Conservation (phyloP, 1,139 yeast species). For the Taphrina wiesneri region DNA sequence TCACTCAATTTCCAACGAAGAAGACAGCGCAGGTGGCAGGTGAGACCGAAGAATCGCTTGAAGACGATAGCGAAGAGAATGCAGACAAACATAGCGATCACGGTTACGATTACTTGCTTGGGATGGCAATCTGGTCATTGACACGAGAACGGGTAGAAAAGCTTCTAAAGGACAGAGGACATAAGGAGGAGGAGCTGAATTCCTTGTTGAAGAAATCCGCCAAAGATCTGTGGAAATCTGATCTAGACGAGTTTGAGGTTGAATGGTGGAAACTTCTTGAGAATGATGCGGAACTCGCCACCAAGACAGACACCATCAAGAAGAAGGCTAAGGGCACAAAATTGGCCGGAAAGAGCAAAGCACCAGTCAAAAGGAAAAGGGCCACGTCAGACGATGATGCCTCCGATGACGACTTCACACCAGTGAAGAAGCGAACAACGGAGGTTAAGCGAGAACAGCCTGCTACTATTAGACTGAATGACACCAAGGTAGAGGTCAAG, state of each 20-base stretch:
- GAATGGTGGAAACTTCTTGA: slow-evolving; percentile 67
- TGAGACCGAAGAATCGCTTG: slow-evolving; percentile 37
- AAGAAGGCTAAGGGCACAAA: slow-evolving; percentile 28
- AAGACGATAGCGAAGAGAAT: slow-evolving; percentile 48
- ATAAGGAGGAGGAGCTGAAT: slow-evolving; percentile 71
- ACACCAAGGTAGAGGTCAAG: background rate
- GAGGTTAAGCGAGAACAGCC: background rate
- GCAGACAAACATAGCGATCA: slow-evolving; percentile 49
- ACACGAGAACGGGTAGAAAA: slow-evolving; percentile 70
- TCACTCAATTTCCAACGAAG: slow-evolving; percentile 62
- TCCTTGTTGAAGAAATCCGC: slow-evolving; percentile 67
- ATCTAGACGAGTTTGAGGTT: slow-evolving; percentile 68
- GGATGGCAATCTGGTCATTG: slow-evolving; percentile 92
- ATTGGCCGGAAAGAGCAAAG: slow-evolving; percentile 40
- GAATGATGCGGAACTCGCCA: slow-evolving; percentile 54
- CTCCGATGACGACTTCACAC: slow-evolving; percentile 22
- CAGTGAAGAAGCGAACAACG: slow-evolving; percentile 11
- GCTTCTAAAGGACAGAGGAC: slow-evolving; percentile 68
- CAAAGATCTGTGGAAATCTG: slow-evolving; percentile 83
- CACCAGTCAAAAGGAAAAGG: slow-evolving; percentile 38
- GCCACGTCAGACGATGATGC: slow-evolving; percentile 39
- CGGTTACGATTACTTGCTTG: slow-evolving; percentile 71
- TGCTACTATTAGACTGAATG: background rate
- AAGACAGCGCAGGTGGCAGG: slow-evolving; percentile 44
- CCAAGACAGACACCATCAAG: slow-evolving; percentile 41